Evolutionary conservation across 1,284 basidiomycete species (phyloP), one percentile per base, ranked within the genome.

Genomic region (Cutaneotrichosporon dermatis): DNA sequence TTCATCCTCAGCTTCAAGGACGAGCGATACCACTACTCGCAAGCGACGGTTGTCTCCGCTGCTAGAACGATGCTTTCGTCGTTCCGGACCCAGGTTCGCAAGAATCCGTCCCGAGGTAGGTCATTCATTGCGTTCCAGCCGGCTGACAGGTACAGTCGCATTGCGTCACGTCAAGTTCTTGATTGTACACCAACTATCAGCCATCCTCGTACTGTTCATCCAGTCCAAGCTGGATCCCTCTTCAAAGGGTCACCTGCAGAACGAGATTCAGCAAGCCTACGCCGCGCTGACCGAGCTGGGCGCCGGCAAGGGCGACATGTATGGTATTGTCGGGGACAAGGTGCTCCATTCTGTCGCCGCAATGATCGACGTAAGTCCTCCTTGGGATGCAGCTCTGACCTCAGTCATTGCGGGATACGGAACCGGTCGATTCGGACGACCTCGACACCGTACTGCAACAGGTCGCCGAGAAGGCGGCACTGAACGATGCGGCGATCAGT

Each of bases 171-270:
- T 34, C 46, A 49, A 49, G 34, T 49, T 49, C 34, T 12, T 49
- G 10, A 49, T 49, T 12, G 46, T 49, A 33, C 46, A 49, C 8
- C 46, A 49, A 33, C 34, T 49, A 13, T 49, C 46, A 7, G 46
- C 46, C 33, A 49, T 49, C 13, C 46, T 49, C 46, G 46, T 49
- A 12, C 15, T 49, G 46, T 49, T 49, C 12, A 49, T 49, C 34
- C 46, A 49, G 33, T 34, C 25, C 46, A 49, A 49, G 46, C 33
- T 49, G 33, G 34, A 49, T 33, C 46, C 46, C 6, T 35, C 46
- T 10, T 49, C 46, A 7, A 49, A 49, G 34, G 13, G 13, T 10
- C 10, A 11, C 34, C 46, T 49, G 46, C 34, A 35, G 46, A 13
- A 25, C 12, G 46, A 49, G 33, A 49, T 49, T 6, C 33, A 49